Evolutionary conservation across 192 early-diverging fungal species (phyloP).

Genomic region (Coemansia guatemalensis): DNA sequence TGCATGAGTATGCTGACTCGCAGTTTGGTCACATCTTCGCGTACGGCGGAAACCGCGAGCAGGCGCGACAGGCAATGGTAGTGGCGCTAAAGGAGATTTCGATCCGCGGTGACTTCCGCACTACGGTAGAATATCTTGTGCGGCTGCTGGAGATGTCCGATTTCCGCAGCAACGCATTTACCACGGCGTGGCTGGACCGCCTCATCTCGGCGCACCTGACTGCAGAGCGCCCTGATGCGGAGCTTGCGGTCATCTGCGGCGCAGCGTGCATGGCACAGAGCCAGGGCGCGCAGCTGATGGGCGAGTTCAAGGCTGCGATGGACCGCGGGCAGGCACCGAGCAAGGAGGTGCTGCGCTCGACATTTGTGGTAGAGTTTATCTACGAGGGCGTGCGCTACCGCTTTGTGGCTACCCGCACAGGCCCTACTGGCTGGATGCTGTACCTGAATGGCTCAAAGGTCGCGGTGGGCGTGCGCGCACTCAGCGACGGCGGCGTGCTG

Average conservation of each 20-base stretch:
- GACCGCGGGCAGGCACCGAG: slow-evolving; percentile 93
- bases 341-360: slow-evolving; percentile 70
- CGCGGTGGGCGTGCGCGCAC: slow-evolving; percentile 77
- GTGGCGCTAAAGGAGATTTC: slow-evolving; percentile 97
- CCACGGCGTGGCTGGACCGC: slow-evolving; percentile 94
- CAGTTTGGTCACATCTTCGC: slow-evolving; percentile 99
- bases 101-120: slow-evolving; percentile 97
- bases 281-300: slow-evolving; percentile 60
- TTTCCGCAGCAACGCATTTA: slow-evolving; percentile 87
- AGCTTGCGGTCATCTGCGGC: slow-evolving; percentile 89
- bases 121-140: slow-evolving; percentile 96
- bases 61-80: slow-evolving; percentile 93
- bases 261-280: slow-evolving; percentile 84
- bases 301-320: slow-evolving; percentile 77
- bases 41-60: slow-evolving; percentile 92
- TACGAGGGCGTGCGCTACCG: slow-evolving; percentile 90
- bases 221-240: slow-evolving; percentile 86
- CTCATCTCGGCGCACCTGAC: slow-evolving; percentile 87
- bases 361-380: slow-evolving; percentile 86
- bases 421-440: slow-evolving; percentile 77
- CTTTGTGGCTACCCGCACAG: slow-evolving; percentile 78
- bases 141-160: slow-evolving; percentile 87
- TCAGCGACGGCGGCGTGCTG: slow-evolving; percentile 91
- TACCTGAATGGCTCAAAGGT: slow-evolving; percentile 80
- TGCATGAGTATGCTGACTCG: slow-evolving; percentile 99